Percentiles rank a stretch among this genome's conserved stretches.
phyloP scores from a whole-genome alignment of 192 early-diverging fungal species.

The Coemansia sp. region DNA sequence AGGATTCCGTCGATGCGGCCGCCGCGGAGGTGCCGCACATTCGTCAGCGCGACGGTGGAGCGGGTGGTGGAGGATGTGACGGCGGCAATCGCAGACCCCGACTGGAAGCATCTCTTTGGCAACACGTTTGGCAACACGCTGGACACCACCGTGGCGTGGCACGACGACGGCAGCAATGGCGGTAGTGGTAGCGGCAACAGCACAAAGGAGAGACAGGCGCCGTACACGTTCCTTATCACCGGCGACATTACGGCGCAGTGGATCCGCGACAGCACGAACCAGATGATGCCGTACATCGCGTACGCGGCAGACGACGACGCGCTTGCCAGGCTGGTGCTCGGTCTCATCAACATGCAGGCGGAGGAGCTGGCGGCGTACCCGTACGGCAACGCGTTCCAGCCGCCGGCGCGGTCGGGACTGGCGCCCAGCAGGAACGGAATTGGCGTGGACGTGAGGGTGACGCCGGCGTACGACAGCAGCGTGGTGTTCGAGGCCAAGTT shows the following conservation, averaged over 20 bases:
- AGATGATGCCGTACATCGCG: constrained; percentile 60
- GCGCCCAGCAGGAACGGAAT: constrained; percentile 30
- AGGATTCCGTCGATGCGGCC: constrained; percentile 51
- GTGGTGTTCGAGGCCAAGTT: constrained; percentile 62
- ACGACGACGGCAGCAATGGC: constrained; percentile 5
- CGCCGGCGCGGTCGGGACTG: constrained; percentile 48
- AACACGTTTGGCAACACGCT: constrained; percentile 70
- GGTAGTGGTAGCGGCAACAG: no score
- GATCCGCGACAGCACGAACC: constrained; percentile 73
- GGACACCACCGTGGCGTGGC: constrained; percentile 69
- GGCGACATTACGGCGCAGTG: constrained; percentile 74
- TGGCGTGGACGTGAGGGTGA: constrained; percentile 19
- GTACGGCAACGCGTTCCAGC: constrained; percentile 70
- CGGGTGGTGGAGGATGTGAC: constrained; percentile 34
- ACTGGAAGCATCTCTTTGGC: constrained; percentile 58
- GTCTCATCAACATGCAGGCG: constrained; percentile 61
- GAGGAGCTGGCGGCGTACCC: constrained; percentile 44
- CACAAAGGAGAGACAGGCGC: constrained; percentile 2
- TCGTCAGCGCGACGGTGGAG: constrained; percentile 55
- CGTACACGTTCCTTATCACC: constrained; percentile 67
- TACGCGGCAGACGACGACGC: constrained; percentile 38
- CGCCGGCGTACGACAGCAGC: constrained; percentile 25
- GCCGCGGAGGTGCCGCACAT: constrained; percentile 51
- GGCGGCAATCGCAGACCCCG: constrained; percentile 50
- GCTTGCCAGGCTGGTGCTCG: constrained; percentile 56